phyloP scores from a whole-genome alignment of 305 asterid species.

The Fraxinus floribunda region DNA sequence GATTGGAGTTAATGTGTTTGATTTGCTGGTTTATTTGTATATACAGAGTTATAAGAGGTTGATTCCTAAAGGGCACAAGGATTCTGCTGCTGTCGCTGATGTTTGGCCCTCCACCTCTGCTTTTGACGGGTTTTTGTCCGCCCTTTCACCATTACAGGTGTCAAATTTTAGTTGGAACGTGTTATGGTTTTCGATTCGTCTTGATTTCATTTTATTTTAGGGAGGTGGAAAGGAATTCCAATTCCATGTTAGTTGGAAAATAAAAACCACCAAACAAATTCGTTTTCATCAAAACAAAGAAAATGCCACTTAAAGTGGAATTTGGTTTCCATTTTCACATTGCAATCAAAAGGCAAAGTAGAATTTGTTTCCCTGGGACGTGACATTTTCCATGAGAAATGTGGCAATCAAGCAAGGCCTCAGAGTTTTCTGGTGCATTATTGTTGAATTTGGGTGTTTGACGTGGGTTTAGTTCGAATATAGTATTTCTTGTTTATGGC shows the following conservation, averaged over 20 bases:
- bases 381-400: too few relatives aligned
- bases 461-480: slow-evolving; percentile 5
- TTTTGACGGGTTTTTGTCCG: slow-evolving; percentile 89
- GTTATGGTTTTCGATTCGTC: background rate
- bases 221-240: too few relatives aligned
- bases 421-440: slow-evolving; percentile 21
- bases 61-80: slow-evolving; percentile 92
- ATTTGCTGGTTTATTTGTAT: slow-evolving; percentile 82
- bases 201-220: background rate
- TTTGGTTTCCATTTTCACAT: too few relatives aligned
- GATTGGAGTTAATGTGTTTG: slow-evolving; percentile 67
- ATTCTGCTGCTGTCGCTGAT: slow-evolving; percentile 94
- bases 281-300: too few relatives aligned
- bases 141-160: slow-evolving; percentile 92
- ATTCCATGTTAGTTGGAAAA: too few relatives aligned
- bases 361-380: too few relatives aligned
- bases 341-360: too few relatives aligned
- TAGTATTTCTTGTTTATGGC: background rate
- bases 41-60: slow-evolving; percentile 88
- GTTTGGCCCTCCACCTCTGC: slow-evolving; percentile 99
- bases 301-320: too few relatives aligned
- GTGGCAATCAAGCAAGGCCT: too few relatives aligned
- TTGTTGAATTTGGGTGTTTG: slow-evolving; percentile 1
- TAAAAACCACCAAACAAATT: too few relatives aligned
- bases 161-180: background rate